A percentile compares a stretch with the other conserved stretches of the same genome.
Evolutionary conservation across 2,329 filamentous ascomycete genomes (phyloP).

Genomic region (Fusarium ambrosium): DNA sequence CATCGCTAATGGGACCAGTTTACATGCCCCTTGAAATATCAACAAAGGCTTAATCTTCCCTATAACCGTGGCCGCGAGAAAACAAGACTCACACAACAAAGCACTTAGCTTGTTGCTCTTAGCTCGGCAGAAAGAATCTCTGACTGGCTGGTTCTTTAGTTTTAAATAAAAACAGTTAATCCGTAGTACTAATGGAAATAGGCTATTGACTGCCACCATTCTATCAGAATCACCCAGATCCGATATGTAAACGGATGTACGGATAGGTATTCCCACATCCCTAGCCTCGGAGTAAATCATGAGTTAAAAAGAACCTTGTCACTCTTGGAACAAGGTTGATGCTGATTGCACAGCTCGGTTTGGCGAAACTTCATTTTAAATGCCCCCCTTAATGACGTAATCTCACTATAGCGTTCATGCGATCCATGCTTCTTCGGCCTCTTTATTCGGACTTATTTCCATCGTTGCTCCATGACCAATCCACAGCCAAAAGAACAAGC

Average conservation of each 20-base stretch:
- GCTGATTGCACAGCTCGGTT: background rate
- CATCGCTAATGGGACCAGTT: background rate
- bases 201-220: fast-evolving
- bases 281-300: background rate
- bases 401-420: background rate
- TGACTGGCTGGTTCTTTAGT: no score
- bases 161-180: no score
- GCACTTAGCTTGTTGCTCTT: no score
- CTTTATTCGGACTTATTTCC: background rate
- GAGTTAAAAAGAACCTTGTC: background rate
- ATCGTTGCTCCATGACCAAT: background rate
- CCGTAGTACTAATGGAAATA: background rate
- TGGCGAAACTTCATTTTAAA: background rate
- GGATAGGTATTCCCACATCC: background rate
- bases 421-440: background rate
- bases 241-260: background rate
- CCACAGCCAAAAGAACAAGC: background rate
- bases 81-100: no score
- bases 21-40: background rate
- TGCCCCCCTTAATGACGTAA: background rate
- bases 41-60: background rate
- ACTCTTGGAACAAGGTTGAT: background rate
- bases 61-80: background rate
- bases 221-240: background rate
- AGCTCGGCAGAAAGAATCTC: background rate